Percentiles rank a stretch among this genome's conserved stretches.
These are phyloP conservation scores for Musa acuminata DNA, from an alignment of 176 grass and related monocot species.

Conservation along the genomic window DNA sequence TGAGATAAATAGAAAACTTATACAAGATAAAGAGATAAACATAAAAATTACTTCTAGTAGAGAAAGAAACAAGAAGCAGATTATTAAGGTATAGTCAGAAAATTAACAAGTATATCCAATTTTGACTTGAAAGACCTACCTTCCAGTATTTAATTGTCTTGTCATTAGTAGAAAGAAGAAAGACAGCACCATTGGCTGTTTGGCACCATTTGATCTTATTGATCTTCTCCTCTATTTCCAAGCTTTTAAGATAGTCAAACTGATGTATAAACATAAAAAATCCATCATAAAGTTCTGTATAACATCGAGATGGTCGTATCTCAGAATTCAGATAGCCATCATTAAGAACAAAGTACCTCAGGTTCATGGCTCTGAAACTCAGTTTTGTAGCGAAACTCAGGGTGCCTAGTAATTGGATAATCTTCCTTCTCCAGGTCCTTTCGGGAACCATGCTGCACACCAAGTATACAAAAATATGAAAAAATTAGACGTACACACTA, in stretches of 20 bases:
- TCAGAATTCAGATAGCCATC: neutral
- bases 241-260: slow-evolving; percentile 99
- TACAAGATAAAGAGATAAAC: too few species aligned
- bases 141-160: slow-evolving; percentile 98
- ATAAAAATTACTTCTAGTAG: too few species aligned
- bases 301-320: neutral
- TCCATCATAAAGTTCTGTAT: neutral
- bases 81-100: too few species aligned
- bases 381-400: slow-evolving; percentile 15
- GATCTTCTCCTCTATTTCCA: slow-evolving; percentile 99
- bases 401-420: slow-evolving; percentile 6
- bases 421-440: slow-evolving; percentile 11
- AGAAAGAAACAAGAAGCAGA: too few species aligned
- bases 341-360: slow-evolving; percentile 10
- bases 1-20: too few species aligned
- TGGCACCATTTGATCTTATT: slow-evolving; percentile 96
- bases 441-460: neutral
- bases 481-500: neutral
- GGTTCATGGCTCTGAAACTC: slow-evolving; percentile 23
- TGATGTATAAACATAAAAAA: slow-evolving; percentile 19
- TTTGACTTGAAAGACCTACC: slow-evolving; percentile 25
- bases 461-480: neutral
- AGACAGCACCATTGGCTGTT: slow-evolving; percentile 53
- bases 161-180: slow-evolving; percentile 93
- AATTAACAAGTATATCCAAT: too few species aligned